A percentile compares a stretch with the other conserved stretches of the same genome.
phyloP scores from a whole-genome alignment of 768 basidiomycete genomes.

The Pholiota molesta region DNA sequence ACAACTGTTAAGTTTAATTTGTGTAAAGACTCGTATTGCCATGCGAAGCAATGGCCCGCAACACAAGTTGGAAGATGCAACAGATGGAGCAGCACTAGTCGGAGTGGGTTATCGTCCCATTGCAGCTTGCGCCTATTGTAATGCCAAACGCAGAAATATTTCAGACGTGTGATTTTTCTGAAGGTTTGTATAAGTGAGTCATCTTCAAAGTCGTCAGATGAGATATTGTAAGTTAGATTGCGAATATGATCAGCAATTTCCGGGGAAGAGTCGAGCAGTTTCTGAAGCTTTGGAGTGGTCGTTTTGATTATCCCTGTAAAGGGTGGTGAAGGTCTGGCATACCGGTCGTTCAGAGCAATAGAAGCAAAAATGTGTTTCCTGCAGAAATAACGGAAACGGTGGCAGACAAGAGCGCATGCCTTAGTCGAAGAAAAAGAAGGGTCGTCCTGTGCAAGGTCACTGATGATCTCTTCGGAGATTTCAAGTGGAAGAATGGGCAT shows the following conservation, averaged over 20 bases:
- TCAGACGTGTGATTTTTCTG: not conserved
- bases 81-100: slow-evolving; percentile 11
- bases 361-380: not conserved
- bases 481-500: too few species aligned
- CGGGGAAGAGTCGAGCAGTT: not conserved
- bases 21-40: too few species aligned
- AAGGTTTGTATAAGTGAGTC: not conserved
- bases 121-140: not conserved
- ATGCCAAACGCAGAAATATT: not conserved
- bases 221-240: not conserved
- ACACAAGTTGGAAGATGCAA: slow-evolving; percentile 13
- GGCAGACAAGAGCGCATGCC: not conserved
- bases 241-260: slow-evolving; percentile 9
- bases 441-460: not conserved
- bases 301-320: too few species aligned
- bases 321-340: not conserved
- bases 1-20: too few species aligned
- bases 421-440: not conserved
- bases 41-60: too few species aligned
- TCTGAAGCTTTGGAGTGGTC: not conserved
- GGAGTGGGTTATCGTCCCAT: slow-evolving; percentile 11
- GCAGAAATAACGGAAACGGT: not conserved
- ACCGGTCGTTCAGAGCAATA: not conserved
- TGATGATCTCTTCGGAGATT: not conserved
- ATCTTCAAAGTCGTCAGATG: not conserved